Conservation (phyloP, 1,284 basidiomycete species). For the Fomitopsis schrenkii region DNA sequence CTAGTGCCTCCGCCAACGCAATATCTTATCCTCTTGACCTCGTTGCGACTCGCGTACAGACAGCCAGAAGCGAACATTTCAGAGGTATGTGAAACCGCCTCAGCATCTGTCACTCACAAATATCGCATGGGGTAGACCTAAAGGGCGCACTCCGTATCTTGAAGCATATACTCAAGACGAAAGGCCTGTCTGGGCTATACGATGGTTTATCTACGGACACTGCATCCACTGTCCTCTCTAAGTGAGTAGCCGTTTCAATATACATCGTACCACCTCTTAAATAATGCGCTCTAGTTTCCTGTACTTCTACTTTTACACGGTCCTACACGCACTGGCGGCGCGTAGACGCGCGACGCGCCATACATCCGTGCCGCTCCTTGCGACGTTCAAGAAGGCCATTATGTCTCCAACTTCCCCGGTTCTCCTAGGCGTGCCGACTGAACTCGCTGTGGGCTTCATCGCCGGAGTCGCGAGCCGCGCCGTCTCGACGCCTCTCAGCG, state of each 20-base stretch:
- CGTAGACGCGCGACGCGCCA: constrained; percentile 10
- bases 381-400: constrained; percentile 9
- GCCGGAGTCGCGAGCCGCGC: constrained; percentile 52
- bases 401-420: constrained; percentile 12
- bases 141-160: constrained; percentile 33
- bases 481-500: constrained; percentile 48
- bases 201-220: constrained; percentile 48
- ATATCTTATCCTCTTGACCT: constrained; percentile 53
- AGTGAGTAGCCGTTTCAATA: constrained; percentile 38
- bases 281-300: constrained; percentile 37
- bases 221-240: constrained; percentile 48
- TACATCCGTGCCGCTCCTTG: constrained; percentile 3
- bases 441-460: constrained; percentile 47
- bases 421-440: constrained; percentile 34
- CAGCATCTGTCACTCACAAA: constrained; percentile 12
- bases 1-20: constrained; percentile 48
- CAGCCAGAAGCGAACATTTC: constrained; percentile 10
- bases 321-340: constrained; percentile 25
- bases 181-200: constrained; percentile 43
- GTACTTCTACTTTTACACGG: constrained; percentile 32
- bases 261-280: no score
- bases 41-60: constrained; percentile 41
- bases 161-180: constrained; percentile 30
- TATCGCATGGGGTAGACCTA: constrained; percentile 32
- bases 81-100: background rate